Percentiles rank a stretch among this genome's conserved stretches.
Conservation (phyloP, 1,139 yeast genomes). For the Debaryomycetaceae sp. region DNA sequence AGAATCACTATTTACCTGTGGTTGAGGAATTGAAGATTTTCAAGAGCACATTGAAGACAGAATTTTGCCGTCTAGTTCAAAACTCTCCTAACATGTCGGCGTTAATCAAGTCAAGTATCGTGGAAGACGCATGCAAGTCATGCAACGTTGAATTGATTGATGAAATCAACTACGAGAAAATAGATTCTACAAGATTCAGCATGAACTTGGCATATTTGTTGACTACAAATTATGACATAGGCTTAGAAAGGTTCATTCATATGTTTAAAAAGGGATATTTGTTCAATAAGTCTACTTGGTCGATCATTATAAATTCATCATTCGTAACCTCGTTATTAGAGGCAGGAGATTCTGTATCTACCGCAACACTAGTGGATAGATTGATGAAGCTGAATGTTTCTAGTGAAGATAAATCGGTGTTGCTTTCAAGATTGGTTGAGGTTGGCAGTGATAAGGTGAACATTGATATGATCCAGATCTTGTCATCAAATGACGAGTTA, state of each 20-base stretch:
- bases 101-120: neutral
- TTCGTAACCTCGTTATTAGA: conserved; percentile 23
- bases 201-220: conserved; percentile 28
- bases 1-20: conserved; percentile 43
- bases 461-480: conserved; percentile 19
- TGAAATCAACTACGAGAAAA: neutral
- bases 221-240: conserved; percentile 26
- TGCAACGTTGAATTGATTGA: conserved; percentile 7
- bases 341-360: conserved; percentile 14
- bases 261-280: conserved; percentile 26
- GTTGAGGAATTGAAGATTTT: conserved; percentile 31
- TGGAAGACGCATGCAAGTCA: conserved; percentile 10
- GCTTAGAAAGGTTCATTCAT: conserved; percentile 24
- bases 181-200: conserved; percentile 11
- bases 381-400: conserved; percentile 19
- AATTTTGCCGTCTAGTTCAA: conserved; percentile 13
- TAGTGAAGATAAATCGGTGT: conserved; percentile 9
- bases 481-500: conserved; percentile 8
- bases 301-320: conserved; percentile 26
- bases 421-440: conserved; percentile 18
- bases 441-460: conserved; percentile 28
- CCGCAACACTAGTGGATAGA: conserved; percentile 24
- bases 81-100: conserved; percentile 1
- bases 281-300: conserved; percentile 34
- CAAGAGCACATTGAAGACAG: conserved; percentile 17